A percentile compares a stretch with the other conserved stretches of the same genome.
These are phyloP conservation scores for Avena atlantica DNA, from an alignment of 176 grass and related monocot species.

Conservation along the genomic window DNA sequence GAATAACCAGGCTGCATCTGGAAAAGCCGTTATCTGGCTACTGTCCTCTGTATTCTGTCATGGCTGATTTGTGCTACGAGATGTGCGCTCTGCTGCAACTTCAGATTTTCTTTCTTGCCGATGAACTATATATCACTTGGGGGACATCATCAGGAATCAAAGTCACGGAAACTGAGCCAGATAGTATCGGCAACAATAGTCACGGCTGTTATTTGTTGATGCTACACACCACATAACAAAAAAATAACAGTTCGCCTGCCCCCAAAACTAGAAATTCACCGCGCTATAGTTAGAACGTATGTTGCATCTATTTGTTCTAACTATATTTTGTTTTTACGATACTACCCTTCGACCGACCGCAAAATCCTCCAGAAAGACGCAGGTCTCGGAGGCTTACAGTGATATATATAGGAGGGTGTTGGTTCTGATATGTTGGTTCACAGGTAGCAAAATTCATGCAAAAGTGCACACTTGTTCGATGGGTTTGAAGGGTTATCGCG, in stretches of 20 bases:
- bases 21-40: not conserved
- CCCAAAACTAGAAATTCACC: not conserved
- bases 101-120: not conserved
- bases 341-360: not conserved
- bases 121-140: not conserved
- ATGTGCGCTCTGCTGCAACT: not conserved
- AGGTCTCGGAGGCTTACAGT: not conserved
- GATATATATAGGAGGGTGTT: not conserved
- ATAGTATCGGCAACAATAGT: not conserved
- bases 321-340: not conserved
- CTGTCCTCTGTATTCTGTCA: not conserved
- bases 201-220: not conserved
- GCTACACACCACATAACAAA: conserved; percentile 1
- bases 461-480: conserved; percentile 9
- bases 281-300: not conserved
- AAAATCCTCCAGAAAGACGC: not conserved
- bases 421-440: not conserved
- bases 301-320: not conserved
- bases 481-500: not conserved
- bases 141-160: not conserved
- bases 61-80: not conserved
- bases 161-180: not conserved
- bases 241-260: not conserved
- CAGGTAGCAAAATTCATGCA: not conserved
- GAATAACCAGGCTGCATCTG: not conserved